Percentiles rank a stretch among this genome's conserved stretches.
Evolutionary conservation across 2,329 filamentous ascomycete species (phyloP).

Genomic region (Botryotinia narcissicola): DNA sequence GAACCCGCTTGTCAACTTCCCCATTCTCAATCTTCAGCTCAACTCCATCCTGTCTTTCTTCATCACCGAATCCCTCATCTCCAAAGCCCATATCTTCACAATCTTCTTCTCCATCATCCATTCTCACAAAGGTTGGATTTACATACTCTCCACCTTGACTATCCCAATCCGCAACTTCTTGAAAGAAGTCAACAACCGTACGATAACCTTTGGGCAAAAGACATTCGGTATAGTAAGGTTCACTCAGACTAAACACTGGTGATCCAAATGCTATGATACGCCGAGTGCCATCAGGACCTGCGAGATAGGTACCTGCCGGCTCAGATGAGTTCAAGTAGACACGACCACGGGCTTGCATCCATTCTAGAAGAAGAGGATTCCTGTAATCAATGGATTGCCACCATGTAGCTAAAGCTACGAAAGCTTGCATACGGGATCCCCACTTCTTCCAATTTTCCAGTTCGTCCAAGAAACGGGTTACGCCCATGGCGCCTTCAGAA

Average conservation of each 20-base stretch:
- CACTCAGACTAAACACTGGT: conserved; percentile 68
- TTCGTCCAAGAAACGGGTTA: conserved; percentile 57
- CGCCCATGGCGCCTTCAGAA: conserved; percentile 60
- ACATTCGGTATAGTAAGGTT: conserved; percentile 56
- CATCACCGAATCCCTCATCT: conserved; percentile 17
- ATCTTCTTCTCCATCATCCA: conserved; percentile 24
- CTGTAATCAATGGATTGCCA: conserved; percentile 43
- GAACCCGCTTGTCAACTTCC: background rate
- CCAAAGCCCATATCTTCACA: conserved; percentile 10
- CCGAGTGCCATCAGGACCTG: conserved; percentile 46
- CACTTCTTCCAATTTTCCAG: conserved; percentile 51
- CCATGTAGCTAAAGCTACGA: conserved; percentile 51
- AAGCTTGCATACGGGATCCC: conserved; percentile 45
- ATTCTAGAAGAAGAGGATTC: conserved; percentile 27
- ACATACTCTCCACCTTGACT: conserved; percentile 34
- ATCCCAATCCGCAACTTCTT: conserved; percentile 50
- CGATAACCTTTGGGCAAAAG: conserved; percentile 57
- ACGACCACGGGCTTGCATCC: conserved; percentile 47
- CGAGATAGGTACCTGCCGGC: conserved; percentile 52
- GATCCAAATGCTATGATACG: conserved; percentile 51
- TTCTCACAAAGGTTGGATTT: conserved; percentile 37
- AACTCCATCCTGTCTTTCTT: conserved; percentile 12
- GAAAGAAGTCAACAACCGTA: conserved; percentile 59
- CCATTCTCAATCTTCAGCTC: conserved; percentile 12
- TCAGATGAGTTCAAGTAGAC: conserved; percentile 57